Percentiles rank a stretch among this genome's conserved stretches.
phyloP scores from a whole-genome alignment of 192 early-diverging fungal genomes.

The Coemansia sp. region DNA sequence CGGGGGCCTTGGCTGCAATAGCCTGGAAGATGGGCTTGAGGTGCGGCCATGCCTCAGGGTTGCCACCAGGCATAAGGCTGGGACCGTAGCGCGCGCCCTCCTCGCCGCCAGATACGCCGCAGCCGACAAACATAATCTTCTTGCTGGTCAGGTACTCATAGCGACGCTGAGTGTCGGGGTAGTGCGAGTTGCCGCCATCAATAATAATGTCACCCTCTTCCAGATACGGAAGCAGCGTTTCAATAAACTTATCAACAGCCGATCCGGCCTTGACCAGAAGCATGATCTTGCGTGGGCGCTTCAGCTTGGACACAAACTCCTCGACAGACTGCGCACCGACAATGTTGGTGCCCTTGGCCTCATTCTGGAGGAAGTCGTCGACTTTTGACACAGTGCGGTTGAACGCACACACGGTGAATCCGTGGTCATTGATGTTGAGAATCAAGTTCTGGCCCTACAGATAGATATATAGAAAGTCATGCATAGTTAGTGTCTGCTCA shows the following conservation, averaged over 20 bases:
- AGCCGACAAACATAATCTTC: constrained; percentile 92
- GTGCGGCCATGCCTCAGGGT: constrained; percentile 85
- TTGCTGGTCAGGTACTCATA: constrained; percentile 84
- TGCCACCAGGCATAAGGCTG: constrained; percentile 97
- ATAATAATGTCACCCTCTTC: constrained; percentile 94
- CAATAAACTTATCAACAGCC: constrained; percentile 95
- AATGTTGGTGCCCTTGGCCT: constrained; percentile 96
- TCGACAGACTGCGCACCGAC: constrained; percentile 92
- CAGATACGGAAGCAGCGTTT: constrained; percentile 81
- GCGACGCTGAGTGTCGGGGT: constrained; percentile 91
- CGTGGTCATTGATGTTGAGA: constrained; percentile 98
- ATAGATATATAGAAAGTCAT: background rate
- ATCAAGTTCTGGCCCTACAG: constrained; percentile 96
- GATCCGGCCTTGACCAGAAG: constrained; percentile 95
- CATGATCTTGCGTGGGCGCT: constrained; percentile 97
- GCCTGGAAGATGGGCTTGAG: constrained; percentile 97
- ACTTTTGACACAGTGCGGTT: constrained; percentile 96
- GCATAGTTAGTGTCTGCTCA: too few species aligned
- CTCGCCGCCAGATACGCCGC: constrained; percentile 98
- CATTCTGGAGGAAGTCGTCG: constrained; percentile 89
- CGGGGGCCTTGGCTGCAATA: constrained; percentile 83
- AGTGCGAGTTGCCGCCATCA: constrained; percentile 99
- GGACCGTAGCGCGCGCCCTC: constrained; percentile 97
- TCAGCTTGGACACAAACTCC: constrained; percentile 91
- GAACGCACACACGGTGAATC: constrained; percentile 90